Percentiles rank a stretch among this genome's conserved stretches.
phyloP scores from a whole-genome alignment of 129 eudicot species.

The Solidago caesia region DNA sequence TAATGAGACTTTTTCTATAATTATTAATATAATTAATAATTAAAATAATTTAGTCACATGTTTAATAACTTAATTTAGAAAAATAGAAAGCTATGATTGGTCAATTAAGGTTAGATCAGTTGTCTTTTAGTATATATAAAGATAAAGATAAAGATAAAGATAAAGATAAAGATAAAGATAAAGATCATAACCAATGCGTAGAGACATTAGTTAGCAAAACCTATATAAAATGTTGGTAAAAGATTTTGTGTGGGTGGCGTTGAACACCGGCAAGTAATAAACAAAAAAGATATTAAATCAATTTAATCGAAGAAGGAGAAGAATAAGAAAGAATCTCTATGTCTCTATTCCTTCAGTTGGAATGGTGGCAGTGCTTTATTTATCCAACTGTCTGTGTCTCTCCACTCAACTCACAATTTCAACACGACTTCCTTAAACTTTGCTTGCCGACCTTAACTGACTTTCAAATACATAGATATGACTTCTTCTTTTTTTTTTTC shows the following conservation, averaged over 20 bases:
- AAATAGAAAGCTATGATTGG: too few relatives aligned
- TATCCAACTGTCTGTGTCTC: constrained; percentile 15
- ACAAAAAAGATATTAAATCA: background rate
- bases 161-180: too few relatives aligned
- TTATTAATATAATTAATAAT: too few relatives aligned
- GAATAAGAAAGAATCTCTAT: background rate
- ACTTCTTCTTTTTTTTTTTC: too few relatives aligned
- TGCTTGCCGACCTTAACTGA: constrained; percentile 31
- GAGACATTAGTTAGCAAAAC: too few relatives aligned
- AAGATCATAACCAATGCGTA: too few relatives aligned
- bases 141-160: too few relatives aligned
- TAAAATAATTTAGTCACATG: too few relatives aligned
- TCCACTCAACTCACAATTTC: constrained; percentile 21
- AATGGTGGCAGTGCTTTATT: constrained; percentile 25
- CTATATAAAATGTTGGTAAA: background rate
- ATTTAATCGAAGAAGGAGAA: constrained; percentile 3
- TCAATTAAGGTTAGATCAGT: too few relatives aligned
- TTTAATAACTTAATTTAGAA: too few relatives aligned
- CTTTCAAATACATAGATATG: background rate
- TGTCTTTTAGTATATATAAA: too few relatives aligned
- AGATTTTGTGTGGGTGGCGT: constrained; percentile 4
- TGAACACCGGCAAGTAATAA: constrained; percentile 22
- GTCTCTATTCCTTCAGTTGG: background rate
- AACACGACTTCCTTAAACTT: constrained; percentile 30
- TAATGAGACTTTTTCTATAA: too few relatives aligned